Evolutionary conservation across 208 protist species (phyloP), one percentile per base, ranked within the genome.

Genomic region (Cochliopodium minus): DNA sequence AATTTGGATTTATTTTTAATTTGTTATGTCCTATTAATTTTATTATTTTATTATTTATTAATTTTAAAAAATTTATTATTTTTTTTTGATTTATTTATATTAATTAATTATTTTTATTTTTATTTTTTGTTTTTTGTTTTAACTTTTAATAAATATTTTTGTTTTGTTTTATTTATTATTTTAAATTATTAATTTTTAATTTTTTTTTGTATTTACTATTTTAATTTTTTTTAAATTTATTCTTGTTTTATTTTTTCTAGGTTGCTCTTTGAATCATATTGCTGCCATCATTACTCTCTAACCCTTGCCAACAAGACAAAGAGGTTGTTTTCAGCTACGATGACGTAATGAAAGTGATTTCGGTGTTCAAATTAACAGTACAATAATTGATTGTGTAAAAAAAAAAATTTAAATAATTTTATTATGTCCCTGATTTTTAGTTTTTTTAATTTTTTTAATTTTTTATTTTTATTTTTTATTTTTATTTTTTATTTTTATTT

Each of bases 321-420:
- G n/a, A n/a, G n/a, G 76, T 97, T 11, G 60, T 98, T 34, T 62
- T 70, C 7, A 79, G 90, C 47, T 78, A 89, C 59, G 93, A 98
- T 63, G 88, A 97, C 17, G 79, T 96, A 66, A 98, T 97, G 70
- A 83, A 97, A n/a, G n/a, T 26, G 93, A 97, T 69, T 96, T 99
- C 74, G 93, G 95, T 20, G 92, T 87, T 22, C 95, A 98, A 48
- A 73, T 96, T 55, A 93, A 97, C 62, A 87, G 90, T 20, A 73
- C 75, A 47, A 94, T 98, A 61, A 90, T 97, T 59, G 94, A 98
- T 74, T 90, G 77, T 61, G 94, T 93, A n/a, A n/a, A n/a, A n/a
- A n/a, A n/a, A n/a, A n/a, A n/a, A n/a, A n/a, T n/a, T n/a, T n/a
- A n/a, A n/a, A n/a, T n/a, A n/a, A n/a, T n/a, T n/a, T n/a, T n/a